Conservation (phyloP, 1,284 basidiomycete species). For the Ustilago trichophora region DNA sequence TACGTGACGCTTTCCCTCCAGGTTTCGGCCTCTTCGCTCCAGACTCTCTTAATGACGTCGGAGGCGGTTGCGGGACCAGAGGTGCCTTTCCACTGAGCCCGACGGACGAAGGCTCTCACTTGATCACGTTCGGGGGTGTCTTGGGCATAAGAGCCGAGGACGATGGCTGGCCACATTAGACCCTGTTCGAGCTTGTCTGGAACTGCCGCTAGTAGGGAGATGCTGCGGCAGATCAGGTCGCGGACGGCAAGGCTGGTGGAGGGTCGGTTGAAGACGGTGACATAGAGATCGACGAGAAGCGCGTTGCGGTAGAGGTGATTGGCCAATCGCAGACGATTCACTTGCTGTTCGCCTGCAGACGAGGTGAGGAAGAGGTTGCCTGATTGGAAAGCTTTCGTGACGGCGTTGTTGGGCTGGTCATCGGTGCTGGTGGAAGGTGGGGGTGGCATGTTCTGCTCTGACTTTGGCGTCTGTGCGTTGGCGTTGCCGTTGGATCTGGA, state of each 20-base stretch:
- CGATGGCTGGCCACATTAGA: constrained; percentile 38
- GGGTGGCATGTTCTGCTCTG: constrained; percentile 1
- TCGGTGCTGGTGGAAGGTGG: not conserved
- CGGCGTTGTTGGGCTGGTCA: not conserved
- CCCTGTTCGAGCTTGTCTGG: constrained; percentile 25
- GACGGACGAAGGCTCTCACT: constrained; percentile 15
- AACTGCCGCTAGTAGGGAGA: constrained; percentile 18
- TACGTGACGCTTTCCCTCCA: constrained; percentile 43
- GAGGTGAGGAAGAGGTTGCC: constrained; percentile 25
- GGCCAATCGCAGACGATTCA: constrained; percentile 37
- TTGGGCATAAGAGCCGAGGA: constrained; percentile 27
- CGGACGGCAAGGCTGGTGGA: constrained; percentile 23
- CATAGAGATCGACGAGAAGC: constrained; percentile 36
- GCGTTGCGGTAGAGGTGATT: constrained; percentile 46
- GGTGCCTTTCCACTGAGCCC: constrained; percentile 26
- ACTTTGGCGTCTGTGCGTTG: too few species aligned
- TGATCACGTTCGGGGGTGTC: constrained; percentile 11
- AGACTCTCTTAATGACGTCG: constrained; percentile 34
- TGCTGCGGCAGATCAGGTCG: constrained; percentile 29
- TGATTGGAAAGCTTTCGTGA: constrained; percentile 18
- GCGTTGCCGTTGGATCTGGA: too few species aligned
- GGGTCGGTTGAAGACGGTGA: constrained; percentile 35
- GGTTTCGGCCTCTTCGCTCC: constrained; percentile 13
- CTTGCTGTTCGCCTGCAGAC: constrained; percentile 7
- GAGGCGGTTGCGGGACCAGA: constrained; percentile 14